These are phyloP conservation scores for Fraxinus quadrangulata DNA, from an alignment of 257 asterid genomes.

Conservation along the genomic window DNA sequence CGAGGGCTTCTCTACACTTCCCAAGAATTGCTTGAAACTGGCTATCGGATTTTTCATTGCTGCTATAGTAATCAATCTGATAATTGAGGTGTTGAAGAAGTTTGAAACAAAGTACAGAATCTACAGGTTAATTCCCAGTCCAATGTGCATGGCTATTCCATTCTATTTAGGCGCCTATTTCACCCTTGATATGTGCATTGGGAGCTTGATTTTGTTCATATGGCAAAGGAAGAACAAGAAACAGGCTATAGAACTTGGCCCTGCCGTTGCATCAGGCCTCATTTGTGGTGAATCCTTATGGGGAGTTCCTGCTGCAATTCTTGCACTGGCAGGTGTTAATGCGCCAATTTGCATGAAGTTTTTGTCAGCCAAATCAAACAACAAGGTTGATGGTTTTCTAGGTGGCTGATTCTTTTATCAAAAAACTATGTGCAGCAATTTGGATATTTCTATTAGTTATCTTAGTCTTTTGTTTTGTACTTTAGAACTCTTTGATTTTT, in stretches of 20 bases:
- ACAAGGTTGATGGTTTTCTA: constrained; percentile 24
- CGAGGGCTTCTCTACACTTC: constrained; percentile 64
- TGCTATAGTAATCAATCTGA: constrained; percentile 35
- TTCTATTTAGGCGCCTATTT: constrained; percentile 70
- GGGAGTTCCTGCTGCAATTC: constrained; percentile 71
- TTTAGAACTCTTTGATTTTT: neutral
- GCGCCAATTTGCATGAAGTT: constrained; percentile 82
- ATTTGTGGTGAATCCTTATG: constrained; percentile 78
- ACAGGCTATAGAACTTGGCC: constrained; percentile 39
- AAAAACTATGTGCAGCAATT: neutral
- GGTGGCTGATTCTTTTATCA: neutral
- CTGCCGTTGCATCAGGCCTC: constrained; percentile 74
- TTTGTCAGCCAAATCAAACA: constrained; percentile 30
- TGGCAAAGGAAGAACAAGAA: constrained; percentile 44
- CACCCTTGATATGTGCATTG: constrained; percentile 77
- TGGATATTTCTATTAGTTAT: too few species aligned
- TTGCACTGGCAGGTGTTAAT: constrained; percentile 46
- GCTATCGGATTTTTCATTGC: constrained; percentile 37
- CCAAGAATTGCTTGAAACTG: constrained; percentile 54
- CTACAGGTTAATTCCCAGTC: constrained; percentile 60
- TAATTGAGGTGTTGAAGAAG: constrained; percentile 28
- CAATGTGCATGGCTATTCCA: constrained; percentile 89
- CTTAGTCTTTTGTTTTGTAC: too few species aligned
- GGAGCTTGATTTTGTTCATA: constrained; percentile 57
- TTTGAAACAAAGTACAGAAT: constrained; percentile 46